Evolutionary conservation across 1,139 yeast species (phyloP), one percentile per base, ranked within the genome.

Genomic region (Ogataea hybrid): DNA sequence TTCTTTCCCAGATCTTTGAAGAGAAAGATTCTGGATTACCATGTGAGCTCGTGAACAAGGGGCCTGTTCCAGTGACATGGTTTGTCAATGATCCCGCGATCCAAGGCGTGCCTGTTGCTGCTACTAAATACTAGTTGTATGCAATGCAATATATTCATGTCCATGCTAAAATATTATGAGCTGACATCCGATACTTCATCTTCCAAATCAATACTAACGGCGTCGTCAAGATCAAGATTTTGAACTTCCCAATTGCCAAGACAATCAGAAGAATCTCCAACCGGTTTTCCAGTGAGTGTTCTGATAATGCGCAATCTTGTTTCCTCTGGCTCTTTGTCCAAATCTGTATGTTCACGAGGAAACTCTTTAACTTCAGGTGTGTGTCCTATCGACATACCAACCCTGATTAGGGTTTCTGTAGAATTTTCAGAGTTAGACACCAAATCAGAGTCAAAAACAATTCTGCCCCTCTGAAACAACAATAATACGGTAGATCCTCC

Each of bases 351-450:
- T 41, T 67, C 67, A 55, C 92, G 69, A 5, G 33, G 41, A 51
- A 63, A 70, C 51, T 81, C 88, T 1, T 64, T 57, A 1, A 65
- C 64, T 10, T 68, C 73, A 0, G 76, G 77, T 0, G 75, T 54
- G 60, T 90, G 97, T 0, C 97, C 97, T 29, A 90, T 77, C 35
- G 95, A 84, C 81, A 87, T 92, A 0, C 97, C 98, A 2, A 90
- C 95, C 42, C 87, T 68, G 0, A 89, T 81, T 47, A 90, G 68
- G 0, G 97, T 90, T 58, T 92, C 98, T 20, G 87, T 72, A 15
- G 82, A 75, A 16, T 77, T 73, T 21, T 63, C 65, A 0, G 96
- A 85, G 60, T 90, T 92, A 28, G 73, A 66, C 4, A 75, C 58
- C 29, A 92, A 62, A 61, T 92, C 97, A 1, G 79, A 65, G 62